These are phyloP conservation scores for Cercospora sp. DNA, from an alignment of 2,329 filamentous ascomycete genomes.

Conservation along the genomic window DNA sequence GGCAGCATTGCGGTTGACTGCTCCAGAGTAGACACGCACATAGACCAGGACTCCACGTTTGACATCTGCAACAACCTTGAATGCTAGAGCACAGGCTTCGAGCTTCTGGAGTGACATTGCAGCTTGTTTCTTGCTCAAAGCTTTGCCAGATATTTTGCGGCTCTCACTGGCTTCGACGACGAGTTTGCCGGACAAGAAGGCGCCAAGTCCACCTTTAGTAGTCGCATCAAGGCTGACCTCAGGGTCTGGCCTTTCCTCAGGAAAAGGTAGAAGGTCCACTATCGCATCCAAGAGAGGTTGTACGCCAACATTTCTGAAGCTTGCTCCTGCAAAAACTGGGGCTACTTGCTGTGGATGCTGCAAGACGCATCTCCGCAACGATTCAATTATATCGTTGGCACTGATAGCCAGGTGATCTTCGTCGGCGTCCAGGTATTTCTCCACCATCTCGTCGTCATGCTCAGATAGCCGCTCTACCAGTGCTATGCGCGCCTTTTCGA, in stretches of 20 bases:
- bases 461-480: constrained; percentile 85
- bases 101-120: constrained; percentile 60
- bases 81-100: constrained; percentile 68
- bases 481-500: constrained; percentile 72
- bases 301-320: constrained; percentile 90
- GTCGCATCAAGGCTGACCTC: constrained; percentile 67
- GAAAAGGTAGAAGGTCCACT: constrained; percentile 81
- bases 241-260: constrained; percentile 74
- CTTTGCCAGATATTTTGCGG: constrained; percentile 43
- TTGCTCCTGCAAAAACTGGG: constrained; percentile 87
- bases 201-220: constrained; percentile 54
- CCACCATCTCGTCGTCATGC: constrained; percentile 82
- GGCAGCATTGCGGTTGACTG: constrained; percentile 69
- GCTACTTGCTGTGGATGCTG: constrained; percentile 70
- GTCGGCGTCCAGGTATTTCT: constrained; percentile 76
- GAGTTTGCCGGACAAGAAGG: constrained; percentile 44
- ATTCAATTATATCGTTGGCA: constrained; percentile 65
- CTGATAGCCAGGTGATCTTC: constrained; percentile 71
- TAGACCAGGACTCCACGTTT: constrained; percentile 87
- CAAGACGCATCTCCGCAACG: constrained; percentile 71
- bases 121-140: constrained; percentile 44
- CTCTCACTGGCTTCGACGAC: constrained; percentile 19
- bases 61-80: constrained; percentile 91
- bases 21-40: constrained; percentile 86
- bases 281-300: constrained; percentile 88